Base-by-base conservation (phyloP, 306 rosid genomes). In the Echinosophora koreensis region DNA sequence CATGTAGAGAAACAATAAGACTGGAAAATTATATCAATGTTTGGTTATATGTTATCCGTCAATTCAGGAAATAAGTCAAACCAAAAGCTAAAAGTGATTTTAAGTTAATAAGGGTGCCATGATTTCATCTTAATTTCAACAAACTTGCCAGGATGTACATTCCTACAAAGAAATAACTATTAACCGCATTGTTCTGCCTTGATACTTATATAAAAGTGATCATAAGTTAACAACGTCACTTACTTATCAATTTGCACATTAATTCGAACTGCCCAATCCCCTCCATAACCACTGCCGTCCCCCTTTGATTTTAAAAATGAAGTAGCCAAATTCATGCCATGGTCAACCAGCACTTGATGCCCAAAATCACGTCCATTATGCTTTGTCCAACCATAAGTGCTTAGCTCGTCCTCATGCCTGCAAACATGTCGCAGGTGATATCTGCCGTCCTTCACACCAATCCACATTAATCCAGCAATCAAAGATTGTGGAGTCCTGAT, bases 401-500 rank as follows among this genome's bases (percentile, higher is more conserved):
- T 79, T 28, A 95, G 86, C 34, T 81, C 97, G 83, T 92, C 97
- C 66, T 94, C 93, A 56, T 86, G 82, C 74, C 87, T 89, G 78
- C 99, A 95, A 22, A 82, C 84, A 85, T 84, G 91, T 65, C 91
- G 83, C 51, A 82, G 46, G 83, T 87, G 81, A 66, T 77, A 81
- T 56, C 71, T 82, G 3, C 86, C 96, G 0, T 92, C 97, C 88
- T 89, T 89, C 61, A 90, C 83, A 64, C 90, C 96, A 66, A 95
- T 81, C 99, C 99, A 95, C 99, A 95, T 95, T 55, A 95, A 84
- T 66, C 99, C 97, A 49, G 94, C 97, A 34, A 95, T 77, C 88
- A 95, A 85, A 41, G 99, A 95, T 77, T 81, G 88, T 60, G 97
- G 97, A 77, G 97, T 86, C 93, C 99, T 92, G 85, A 46, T 27